Percentiles rank a stretch among this genome's conserved stretches.
These are phyloP conservation scores for Ormosia emarginata DNA, from an alignment of 306 rosid genomes.

Conservation along the genomic window DNA sequence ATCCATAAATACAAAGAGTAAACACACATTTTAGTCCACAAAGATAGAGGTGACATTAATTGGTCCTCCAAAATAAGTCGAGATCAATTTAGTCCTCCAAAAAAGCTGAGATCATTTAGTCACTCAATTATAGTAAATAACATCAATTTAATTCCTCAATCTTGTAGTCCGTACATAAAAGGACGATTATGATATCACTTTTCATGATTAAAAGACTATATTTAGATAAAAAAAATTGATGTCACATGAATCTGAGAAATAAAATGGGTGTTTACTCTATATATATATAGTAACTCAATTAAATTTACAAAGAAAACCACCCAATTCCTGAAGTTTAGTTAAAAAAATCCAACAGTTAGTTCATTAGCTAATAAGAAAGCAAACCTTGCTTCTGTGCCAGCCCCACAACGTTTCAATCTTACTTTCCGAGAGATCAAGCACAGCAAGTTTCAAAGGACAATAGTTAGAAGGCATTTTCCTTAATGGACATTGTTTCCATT, in stretches of 20 bases:
- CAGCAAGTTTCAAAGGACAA: slow-evolving; percentile 38
- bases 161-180: background rate
- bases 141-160: too few species aligned
- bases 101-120: too few species aligned
- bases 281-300: background rate
- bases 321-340: background rate
- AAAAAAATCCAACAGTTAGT: background rate
- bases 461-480: slow-evolving; percentile 32
- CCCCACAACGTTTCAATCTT: slow-evolving; percentile 37
- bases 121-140: too few species aligned
- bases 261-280: background rate
- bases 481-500: slow-evolving; percentile 56
- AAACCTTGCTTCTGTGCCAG: slow-evolving; percentile 15
- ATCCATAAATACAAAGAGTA: background rate
- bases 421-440: slow-evolving; percentile 56
- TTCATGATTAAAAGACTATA: too few species aligned
- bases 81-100: background rate
- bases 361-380: background rate
- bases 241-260: background rate
- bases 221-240: background rate
- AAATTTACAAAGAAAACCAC: background rate
- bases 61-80: background rate
- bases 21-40: too few species aligned
- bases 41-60: too few species aligned
- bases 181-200: background rate